Conservation (phyloP, 371 early-diverging fungal species). For the Haplosporangium sp. region DNA sequence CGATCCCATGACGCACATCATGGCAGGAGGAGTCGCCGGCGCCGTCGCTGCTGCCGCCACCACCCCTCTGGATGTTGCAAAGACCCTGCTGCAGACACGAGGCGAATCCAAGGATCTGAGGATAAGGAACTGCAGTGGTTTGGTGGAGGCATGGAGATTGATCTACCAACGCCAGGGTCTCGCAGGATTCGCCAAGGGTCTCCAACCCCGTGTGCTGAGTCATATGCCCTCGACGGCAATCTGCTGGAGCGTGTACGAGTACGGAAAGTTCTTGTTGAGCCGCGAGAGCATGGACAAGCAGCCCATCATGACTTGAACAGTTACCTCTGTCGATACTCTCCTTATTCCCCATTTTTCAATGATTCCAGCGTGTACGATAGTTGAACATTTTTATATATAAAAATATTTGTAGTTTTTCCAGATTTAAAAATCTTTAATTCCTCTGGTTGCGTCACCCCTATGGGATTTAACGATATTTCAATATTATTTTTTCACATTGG, state of each 20-base stretch:
- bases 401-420: too few species aligned
- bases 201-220: conserved; percentile 85
- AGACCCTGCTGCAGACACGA: conserved; percentile 95
- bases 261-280: conserved; percentile 79
- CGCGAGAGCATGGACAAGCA: conserved; percentile 42
- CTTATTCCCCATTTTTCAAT: not conserved
- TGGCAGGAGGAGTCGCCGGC: conserved; percentile 93
- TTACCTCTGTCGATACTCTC: not conserved
- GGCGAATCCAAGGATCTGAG: conserved; percentile 79
- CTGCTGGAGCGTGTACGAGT: conserved; percentile 94
- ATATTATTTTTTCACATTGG: not conserved
- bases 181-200: conserved; percentile 85
- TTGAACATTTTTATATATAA: not conserved
- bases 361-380: conserved; percentile 21
- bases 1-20: conserved; percentile 86
- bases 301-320: conserved; percentile 36
- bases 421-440: not conserved
- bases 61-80: conserved; percentile 94
- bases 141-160: conserved; percentile 76
- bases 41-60: conserved; percentile 90
- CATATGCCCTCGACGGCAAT: conserved; percentile 96
- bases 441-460: not conserved
- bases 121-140: conserved; percentile 77
- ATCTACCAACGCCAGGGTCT: conserved; percentile 84
- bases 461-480: not conserved